Conservation (phyloP, 108 stramenopile genomes). For the Conticribra weissflogii region DNA sequence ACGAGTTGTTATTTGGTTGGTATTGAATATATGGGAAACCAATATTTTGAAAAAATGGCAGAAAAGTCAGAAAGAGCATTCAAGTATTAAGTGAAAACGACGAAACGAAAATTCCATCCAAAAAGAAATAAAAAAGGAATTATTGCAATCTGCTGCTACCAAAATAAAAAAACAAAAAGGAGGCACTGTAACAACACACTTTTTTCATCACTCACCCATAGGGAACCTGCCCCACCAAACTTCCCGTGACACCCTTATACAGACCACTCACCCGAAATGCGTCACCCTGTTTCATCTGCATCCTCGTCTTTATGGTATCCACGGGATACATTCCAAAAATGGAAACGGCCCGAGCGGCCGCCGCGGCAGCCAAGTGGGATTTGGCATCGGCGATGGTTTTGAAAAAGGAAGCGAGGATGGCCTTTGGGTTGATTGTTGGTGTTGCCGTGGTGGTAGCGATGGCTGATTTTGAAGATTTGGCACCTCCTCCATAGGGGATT, state of each 20-base stretch:
- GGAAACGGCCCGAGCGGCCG: conserved; percentile 64
- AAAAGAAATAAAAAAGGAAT: conserved; percentile 9
- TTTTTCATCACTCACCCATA: conserved; percentile 77
- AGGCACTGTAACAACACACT: no score
- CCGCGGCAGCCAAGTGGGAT: conserved; percentile 72
- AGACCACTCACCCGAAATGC: conserved; percentile 58
- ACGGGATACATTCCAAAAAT: conserved; percentile 83
- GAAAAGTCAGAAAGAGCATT: no score
- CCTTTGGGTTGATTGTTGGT: no score
- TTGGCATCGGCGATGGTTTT: conserved; percentile 50
- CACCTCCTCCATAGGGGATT: no score
- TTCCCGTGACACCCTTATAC: conserved; percentile 63
- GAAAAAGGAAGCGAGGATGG: conserved; percentile 43
- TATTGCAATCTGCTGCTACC: not conserved
- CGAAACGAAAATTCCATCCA: no score
- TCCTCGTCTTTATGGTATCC: conserved; percentile 89
- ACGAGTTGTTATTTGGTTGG: no score
- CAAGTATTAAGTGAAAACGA: no score
- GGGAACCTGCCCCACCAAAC: conserved; percentile 79
- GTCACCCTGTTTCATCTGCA: conserved; percentile 74
- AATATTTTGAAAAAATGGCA: no score
- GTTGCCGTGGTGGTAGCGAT: no score
- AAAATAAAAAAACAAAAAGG: not conserved
- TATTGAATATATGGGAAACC: no score
- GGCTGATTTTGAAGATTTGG: no score